Base-by-base conservation (phyloP, 2,329 filamentous ascomycete species). In the Colletotrichum coccodes region DNA sequence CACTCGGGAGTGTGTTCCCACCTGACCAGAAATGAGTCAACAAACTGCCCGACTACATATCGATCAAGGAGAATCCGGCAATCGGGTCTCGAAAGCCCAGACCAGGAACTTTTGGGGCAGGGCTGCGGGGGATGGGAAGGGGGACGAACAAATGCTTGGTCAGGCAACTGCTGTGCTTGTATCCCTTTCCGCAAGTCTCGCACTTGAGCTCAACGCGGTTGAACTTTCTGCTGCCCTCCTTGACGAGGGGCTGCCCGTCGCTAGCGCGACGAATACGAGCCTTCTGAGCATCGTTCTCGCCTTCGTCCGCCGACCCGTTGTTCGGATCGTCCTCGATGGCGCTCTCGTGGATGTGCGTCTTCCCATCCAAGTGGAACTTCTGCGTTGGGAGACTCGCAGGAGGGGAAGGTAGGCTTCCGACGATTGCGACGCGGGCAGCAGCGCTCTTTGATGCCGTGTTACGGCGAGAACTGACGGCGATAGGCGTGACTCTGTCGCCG, bases 121-220 rank as follows among this genome's bases (percentile, higher is more conserved):
- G 79, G 75, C 78, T 75, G 75, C 73, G 76, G 77, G 79, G 80
- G 79, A 82, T 83, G 83, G 83, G 83, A 83, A 85, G 87, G 90
- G 87, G 85, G 87, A 97, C 96, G 90, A 91, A 98, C 96, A 98
- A 92, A 91, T 99, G 96, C 90, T 98, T 99, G 81, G 94, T 97
- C 87, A 99, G 90, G 90, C 96, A 99, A 87, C 96, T 98, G 90
- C 95, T 97, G 89, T 99, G 96, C 91, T 99, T 99, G 90, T 99
- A 99, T 84, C 94, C 94, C 89, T 99, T 99, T 82, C 95, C 95
- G 86, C 96, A 99, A 83, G 95, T 95, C 80, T 97, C 94, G 86
- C 96, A 99, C 82, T 93, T 94, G 79, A 99, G 90, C 81, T 98
- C 95, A 77, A 91, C 90, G 77, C 91, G 89, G 83, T 90, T 92